Evolutionary conservation across 164 flowering plant species (phyloP).

Genomic region (Macadamia tetraphylla): DNA sequence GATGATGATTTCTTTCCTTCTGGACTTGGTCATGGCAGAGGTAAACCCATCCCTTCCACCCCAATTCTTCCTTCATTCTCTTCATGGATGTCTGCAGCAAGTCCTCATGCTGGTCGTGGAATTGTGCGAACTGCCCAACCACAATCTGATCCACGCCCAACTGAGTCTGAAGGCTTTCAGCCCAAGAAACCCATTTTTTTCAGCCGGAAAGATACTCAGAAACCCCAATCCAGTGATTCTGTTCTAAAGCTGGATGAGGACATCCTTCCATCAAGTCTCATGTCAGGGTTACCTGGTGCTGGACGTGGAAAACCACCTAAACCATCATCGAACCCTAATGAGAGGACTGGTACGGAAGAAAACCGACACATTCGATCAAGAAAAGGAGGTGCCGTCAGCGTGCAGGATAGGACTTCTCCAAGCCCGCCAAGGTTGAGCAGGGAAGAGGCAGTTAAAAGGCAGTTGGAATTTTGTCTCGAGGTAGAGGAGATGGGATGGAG

Average conservation of each 20-base stretch:
- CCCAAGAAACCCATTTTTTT: conserved; percentile 41
- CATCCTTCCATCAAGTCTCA: conserved; percentile 18
- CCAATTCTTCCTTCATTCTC: conserved; percentile 33
- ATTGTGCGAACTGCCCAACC: conserved; percentile 19
- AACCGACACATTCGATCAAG: conserved; percentile 48
- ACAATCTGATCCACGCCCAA: conserved; percentile 4
- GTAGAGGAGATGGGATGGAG: conserved; percentile 21
- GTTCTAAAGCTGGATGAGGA: not conserved
- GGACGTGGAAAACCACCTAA: conserved; percentile 57
- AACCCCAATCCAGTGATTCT: conserved; percentile 3
- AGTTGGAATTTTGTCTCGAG: conserved; percentile 25
- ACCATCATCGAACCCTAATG: conserved; percentile 7
- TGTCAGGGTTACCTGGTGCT: conserved; percentile 24
- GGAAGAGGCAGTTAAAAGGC: conserved; percentile 47
- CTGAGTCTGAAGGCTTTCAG: conserved; percentile 12
- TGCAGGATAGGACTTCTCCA: conserved; percentile 4
- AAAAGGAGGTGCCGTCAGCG: conserved; percentile 4
- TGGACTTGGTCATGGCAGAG: conserved; percentile 48
- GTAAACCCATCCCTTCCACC: conserved; percentile 28
- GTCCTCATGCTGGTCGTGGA: conserved; percentile 30
- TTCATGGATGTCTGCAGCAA: conserved; percentile 22
- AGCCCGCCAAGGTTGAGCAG: conserved; percentile 24
- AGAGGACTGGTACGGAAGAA: conserved; percentile 26
- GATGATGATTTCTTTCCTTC: conserved; percentile 4
- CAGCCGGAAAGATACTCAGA: conserved; percentile 15